Conservation (phyloP, 2,329 filamentous ascomycete species). For the Botrytis tulipae region DNA sequence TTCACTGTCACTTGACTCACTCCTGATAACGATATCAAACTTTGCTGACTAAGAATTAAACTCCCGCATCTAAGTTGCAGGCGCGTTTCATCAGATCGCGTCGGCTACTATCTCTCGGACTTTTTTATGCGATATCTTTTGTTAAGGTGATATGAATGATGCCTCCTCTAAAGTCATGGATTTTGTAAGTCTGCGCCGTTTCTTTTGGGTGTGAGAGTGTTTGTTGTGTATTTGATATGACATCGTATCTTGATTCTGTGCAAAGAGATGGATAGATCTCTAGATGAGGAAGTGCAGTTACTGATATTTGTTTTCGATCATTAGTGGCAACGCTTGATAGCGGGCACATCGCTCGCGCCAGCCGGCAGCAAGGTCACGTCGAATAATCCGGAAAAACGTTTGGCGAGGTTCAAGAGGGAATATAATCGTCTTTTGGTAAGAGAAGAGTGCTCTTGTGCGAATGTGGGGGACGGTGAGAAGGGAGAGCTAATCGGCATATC, state of each 20-base stretch:
- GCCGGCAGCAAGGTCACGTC: slow-evolving; percentile 58
- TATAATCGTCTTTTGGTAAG: slow-evolving; percentile 61
- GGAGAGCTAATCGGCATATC: neutral
- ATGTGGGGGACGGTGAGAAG: neutral
- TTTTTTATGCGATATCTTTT: slow-evolving; percentile 23
- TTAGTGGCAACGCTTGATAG: slow-evolving; percentile 67
- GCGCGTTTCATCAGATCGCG: slow-evolving; percentile 5
- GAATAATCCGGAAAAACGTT: slow-evolving; percentile 61
- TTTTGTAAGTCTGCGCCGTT: slow-evolving; percentile 18
- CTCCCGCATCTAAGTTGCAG: neutral
- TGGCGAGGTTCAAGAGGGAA: slow-evolving; percentile 66
- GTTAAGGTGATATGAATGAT: slow-evolving; percentile 23
- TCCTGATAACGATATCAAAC: neutral
- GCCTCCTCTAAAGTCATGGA: slow-evolving; percentile 33
- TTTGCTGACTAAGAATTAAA: slow-evolving; percentile 7
- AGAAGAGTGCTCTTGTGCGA: neutral
- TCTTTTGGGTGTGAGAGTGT: neutral
- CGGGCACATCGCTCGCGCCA: slow-evolving; percentile 55
- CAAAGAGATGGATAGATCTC: neutral
- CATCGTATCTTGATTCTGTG: neutral
- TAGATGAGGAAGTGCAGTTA: neutral
- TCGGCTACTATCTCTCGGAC: slow-evolving; percentile 6
- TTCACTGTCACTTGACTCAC: neutral
- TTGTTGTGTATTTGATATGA: neutral
- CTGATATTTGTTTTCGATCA: slow-evolving; percentile 22